Evolutionary conservation across 2,329 filamentous ascomycete species (phyloP).

Genomic region (Fusarium algeriense): DNA sequence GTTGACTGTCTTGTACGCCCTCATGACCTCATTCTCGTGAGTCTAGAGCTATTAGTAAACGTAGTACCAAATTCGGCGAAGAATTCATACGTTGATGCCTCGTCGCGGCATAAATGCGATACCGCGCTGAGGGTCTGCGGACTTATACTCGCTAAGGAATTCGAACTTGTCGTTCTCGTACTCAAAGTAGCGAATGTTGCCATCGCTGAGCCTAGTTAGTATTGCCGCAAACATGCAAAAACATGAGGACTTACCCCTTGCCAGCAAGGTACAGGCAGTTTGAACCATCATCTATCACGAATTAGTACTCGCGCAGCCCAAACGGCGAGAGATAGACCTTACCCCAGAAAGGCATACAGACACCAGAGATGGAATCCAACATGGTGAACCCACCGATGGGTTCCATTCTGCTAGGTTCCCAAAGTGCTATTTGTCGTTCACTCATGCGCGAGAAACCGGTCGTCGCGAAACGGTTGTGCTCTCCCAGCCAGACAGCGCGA

Average conservation of each 20-base stretch:
- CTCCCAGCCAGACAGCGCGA: constrained; percentile 95
- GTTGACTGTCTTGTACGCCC: constrained; percentile 97
- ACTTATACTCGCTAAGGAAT: constrained; percentile 96
- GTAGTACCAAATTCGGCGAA: not conserved
- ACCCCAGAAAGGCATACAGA: constrained; percentile 99
- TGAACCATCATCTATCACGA: constrained; percentile 80
- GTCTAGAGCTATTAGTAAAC: constrained; percentile 62
- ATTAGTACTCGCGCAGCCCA: constrained; percentile 40
- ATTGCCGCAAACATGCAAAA: not conserved
- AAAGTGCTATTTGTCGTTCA: constrained; percentile 93
- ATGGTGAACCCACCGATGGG: constrained; percentile 92
- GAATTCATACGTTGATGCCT: constrained; percentile 80
- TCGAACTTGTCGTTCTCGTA: constrained; percentile 99
- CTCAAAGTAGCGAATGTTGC: constrained; percentile 99
- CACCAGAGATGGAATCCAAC: constrained; percentile 94
- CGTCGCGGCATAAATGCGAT: constrained; percentile 95
- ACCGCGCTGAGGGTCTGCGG: constrained; percentile 92
- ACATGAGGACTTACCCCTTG: constrained; percentile 80
- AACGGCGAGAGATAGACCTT: constrained; percentile 42
- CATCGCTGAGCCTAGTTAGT: constrained; percentile 73
- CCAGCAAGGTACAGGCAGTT: constrained; percentile 96
- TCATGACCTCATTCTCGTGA: constrained; percentile 96
- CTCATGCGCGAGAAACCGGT: constrained; percentile 99
- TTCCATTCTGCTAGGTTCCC: constrained; percentile 88
- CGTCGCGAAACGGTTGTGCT: constrained; percentile 94